Evolutionary conservation across 2,329 filamentous ascomycete species (phyloP), one percentile per base, ranked within the genome.

Genomic region (Aspergillus ruber): DNA sequence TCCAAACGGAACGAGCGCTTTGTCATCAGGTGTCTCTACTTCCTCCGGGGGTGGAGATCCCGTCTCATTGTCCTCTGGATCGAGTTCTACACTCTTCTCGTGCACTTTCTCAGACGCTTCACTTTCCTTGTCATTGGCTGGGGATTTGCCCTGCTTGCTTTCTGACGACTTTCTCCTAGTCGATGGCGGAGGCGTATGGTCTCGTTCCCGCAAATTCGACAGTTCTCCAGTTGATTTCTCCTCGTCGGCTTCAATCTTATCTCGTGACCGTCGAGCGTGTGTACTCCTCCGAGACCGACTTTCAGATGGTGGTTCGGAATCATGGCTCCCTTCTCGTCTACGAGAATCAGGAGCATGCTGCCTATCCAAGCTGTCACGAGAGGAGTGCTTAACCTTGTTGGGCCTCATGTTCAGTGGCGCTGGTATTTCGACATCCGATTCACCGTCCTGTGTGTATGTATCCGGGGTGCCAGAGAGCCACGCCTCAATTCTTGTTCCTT

Each of bases 391-490:
- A 58, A 65, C 51, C 61, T 64, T 63, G 21, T 64, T 64, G 3
- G 66, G 64, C 32, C 71, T 71, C 43, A 68, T 68, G 44, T 69
- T 70, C 25, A 72, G 47, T 8, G 70, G 69, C 21, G 65, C 64
- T 7, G 71, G 69, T 29, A 72, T 59, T 42, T 72, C 69, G 39
- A 62, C 66, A 23, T 60, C 58, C 3, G 57, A 55, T 18, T 60
- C 56, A 27, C 61, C 54, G 18, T 61, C 61, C n/a, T 78, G 75
- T 42, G 74, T 50, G 49, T 81, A 79, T 2, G 78, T 77, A 61
- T 82, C 78, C 7, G 75, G 71, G 2, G 78, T 80, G 45, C 69
- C 70, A 2, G 74, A 75, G 5, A 85, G 72, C 82, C 82, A 85
- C 43, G 80, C 78, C 62, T 84, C 78, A 21, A 85, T 76, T 42